Conservation (phyloP, 2,329 filamentous ascomycete species). For the Aureobasidium subglaciale region DNA sequence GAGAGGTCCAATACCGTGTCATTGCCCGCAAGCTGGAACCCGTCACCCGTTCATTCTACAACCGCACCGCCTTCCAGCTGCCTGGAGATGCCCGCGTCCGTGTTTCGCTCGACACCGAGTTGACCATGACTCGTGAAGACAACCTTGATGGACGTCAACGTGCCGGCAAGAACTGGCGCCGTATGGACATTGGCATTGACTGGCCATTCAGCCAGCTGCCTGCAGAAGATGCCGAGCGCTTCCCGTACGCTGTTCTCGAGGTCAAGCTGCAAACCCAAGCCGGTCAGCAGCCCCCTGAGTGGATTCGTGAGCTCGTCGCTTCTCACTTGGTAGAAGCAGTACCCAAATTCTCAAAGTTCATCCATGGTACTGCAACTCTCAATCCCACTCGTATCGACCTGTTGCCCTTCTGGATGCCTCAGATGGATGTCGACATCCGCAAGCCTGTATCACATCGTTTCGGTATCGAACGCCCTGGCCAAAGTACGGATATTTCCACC, state of each 20-base stretch:
- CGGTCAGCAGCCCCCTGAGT: conserved; percentile 90
- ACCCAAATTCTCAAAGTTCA: conserved; percentile 98
- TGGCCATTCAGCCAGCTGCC: conserved; percentile 88
- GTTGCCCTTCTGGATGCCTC: conserved; percentile 93
- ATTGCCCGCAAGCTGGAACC: conserved; percentile 80
- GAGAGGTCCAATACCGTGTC: conserved; percentile 89
- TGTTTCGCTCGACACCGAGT: conserved; percentile 91
- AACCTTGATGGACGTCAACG: conserved; percentile 76
- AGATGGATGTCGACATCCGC: conserved; percentile 96
- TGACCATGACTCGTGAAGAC: conserved; percentile 92
- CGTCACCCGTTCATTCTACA: conserved; percentile 93
- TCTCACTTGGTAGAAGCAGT: conserved; percentile 98
- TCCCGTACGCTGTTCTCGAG: conserved; percentile 93
- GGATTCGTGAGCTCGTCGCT: conserved; percentile 87
- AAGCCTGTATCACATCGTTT: conserved; percentile 86
- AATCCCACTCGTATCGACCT: conserved; percentile 84
- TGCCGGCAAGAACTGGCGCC: conserved; percentile 83
- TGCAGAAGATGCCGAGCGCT: conserved; percentile 75
- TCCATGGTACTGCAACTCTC: conserved; percentile 83
- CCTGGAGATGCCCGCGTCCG: conserved; percentile 93
- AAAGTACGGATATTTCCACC: conserved; percentile 67
- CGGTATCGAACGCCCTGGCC: conserved; percentile 74
- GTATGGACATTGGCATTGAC: conserved; percentile 96
- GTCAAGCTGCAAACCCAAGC: conserved; percentile 96
- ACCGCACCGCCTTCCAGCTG: conserved; percentile 94